Evolutionary conservation across 2,329 filamentous ascomycete species (phyloP).

Genomic region (Knufia petricola): DNA sequence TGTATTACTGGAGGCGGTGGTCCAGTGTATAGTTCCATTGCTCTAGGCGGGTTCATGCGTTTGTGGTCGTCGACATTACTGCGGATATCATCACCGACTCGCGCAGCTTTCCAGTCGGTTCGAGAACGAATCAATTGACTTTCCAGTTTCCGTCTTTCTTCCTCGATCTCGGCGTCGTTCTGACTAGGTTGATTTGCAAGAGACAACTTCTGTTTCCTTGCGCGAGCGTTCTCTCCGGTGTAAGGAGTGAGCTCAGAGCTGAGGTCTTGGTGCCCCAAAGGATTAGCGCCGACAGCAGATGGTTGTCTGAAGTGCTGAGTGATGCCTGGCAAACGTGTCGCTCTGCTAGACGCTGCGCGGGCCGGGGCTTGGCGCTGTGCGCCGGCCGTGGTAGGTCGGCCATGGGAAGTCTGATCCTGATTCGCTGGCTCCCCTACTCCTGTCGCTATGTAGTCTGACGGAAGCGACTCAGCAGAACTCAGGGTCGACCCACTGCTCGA

Average conservation of each 20-base stretch:
- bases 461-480: slow-evolving; percentile 34
- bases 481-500: slow-evolving; percentile 25
- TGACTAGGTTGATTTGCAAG: neutral
- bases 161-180: neutral
- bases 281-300: neutral
- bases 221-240: neutral
- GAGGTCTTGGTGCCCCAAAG: neutral
- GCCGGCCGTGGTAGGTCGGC: slow-evolving; percentile 11
- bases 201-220: slow-evolving; percentile 2
- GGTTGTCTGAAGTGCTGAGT: slow-evolving; percentile 5
- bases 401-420: slow-evolving; percentile 12
- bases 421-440: neutral
- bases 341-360: slow-evolving; percentile 13
- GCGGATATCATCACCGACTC: slow-evolving; percentile 15
- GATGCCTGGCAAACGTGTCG: slow-evolving; percentile 17
- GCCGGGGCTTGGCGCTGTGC: slow-evolving; percentile 18
- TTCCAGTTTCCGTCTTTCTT: neutral
- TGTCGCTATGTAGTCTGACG: slow-evolving; percentile 23
- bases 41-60: neutral
- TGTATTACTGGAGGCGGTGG: slow-evolving; percentile 20
- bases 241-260: neutral
- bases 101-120: slow-evolving; percentile 5
- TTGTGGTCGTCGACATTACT: slow-evolving; percentile 11
- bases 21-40: neutral
- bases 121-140: neutral